A percentile compares a stretch with the other conserved stretches of the same genome.
Evolutionary conservation across 2,329 filamentous ascomycete species (phyloP).

Genomic region (Harringtonia aguacate): DNA sequence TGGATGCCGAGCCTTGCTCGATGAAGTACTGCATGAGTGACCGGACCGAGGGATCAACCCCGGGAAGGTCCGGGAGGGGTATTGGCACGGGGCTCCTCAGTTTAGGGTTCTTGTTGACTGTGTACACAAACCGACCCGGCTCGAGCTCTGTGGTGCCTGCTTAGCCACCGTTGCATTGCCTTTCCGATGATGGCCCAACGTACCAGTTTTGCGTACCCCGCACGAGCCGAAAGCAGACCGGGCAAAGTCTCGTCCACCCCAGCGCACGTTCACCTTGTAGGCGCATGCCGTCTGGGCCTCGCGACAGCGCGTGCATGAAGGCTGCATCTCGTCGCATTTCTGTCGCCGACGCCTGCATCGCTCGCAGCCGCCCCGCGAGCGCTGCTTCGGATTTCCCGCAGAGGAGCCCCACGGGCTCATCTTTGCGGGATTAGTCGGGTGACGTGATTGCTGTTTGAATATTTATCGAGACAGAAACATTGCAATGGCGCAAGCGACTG

Average conservation of each 20-base stretch:
- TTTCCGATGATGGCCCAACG: neutral
- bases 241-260: slow-evolving; percentile 1
- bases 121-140: slow-evolving; percentile 1
- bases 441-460: no score
- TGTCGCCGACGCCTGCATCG: slow-evolving; percentile 1
- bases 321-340: slow-evolving; percentile 2
- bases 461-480: no score
- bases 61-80: neutral
- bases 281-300: neutral
- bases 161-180: neutral
- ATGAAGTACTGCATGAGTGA: neutral
- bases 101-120: no score
- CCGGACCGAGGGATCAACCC: neutral
- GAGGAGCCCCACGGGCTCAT: no score
- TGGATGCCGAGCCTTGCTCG: neutral
- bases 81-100: neutral
- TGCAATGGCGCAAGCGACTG: no score
- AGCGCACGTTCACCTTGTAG: slow-evolving; percentile 1
- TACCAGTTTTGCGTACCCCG: slow-evolving; percentile 1
- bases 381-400: no score
- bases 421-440: no score
- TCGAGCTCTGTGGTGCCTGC: slow-evolving; percentile 1
- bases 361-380: slow-evolving; percentile 2
- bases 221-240: neutral
- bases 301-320: neutral